Conservation (phyloP, 768 basidiomycete genomes). For the Cystobasidium onofrii region DNA sequence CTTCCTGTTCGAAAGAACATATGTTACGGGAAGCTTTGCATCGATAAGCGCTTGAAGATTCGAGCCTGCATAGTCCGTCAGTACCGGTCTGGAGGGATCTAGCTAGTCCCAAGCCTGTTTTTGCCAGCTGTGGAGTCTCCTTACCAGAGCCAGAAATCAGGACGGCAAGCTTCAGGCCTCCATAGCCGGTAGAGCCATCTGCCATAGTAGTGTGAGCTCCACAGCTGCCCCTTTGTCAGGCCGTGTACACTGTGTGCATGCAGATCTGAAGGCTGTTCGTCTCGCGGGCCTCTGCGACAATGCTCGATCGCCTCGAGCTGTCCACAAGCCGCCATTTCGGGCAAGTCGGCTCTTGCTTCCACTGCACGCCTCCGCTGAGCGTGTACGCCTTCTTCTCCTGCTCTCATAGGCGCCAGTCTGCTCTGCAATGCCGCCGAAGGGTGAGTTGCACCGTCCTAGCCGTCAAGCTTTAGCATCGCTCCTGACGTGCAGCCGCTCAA, state of each 20-base stretch:
- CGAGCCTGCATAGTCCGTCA: conserved; percentile 56
- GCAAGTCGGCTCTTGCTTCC: not conserved
- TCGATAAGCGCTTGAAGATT: conserved; percentile 96
- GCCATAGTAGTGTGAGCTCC: not conserved
- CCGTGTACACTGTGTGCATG: not conserved
- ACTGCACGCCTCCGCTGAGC: not conserved
- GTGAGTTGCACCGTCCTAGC: not conserved
- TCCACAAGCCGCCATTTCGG: not conserved
- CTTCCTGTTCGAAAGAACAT: conserved; percentile 86
- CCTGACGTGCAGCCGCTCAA: not conserved
- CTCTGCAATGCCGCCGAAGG: not conserved
- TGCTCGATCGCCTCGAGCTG: not conserved
- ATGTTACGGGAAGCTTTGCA: conserved; percentile 62
- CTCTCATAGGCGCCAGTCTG: not conserved
- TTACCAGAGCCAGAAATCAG: conserved; percentile 25
- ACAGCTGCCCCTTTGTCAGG: no score
- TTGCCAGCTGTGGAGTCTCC: not conserved
- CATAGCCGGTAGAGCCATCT: not conserved
- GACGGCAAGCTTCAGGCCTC: not conserved
- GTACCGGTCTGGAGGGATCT: not conserved
- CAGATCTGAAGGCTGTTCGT: not conserved
- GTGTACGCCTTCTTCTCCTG: not conserved
- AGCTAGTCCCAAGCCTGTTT: not conserved
- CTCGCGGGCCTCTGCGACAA: not conserved
- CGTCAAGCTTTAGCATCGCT: not conserved